phyloP scores from a whole-genome alignment of 225 moss, liverwort and hornwort genomes.

The Pleurozium schreberi region DNA sequence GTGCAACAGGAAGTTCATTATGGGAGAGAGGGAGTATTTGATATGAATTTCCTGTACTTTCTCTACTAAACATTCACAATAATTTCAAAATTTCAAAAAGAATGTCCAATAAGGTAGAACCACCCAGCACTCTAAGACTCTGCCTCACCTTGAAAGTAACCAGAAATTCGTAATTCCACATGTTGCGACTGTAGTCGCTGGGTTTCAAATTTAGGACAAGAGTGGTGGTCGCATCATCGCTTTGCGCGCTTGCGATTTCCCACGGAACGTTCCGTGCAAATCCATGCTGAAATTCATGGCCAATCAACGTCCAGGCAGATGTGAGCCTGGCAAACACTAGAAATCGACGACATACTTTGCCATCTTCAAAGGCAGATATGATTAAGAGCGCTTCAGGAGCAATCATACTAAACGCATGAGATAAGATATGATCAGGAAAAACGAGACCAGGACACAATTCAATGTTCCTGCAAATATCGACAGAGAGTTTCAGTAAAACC shows the following conservation, averaged over 20 bases:
- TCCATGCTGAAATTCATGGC: conserved; percentile 62
- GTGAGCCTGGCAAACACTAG: neutral
- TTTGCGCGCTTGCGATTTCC: conserved; percentile 57
- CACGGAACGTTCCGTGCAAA: conserved; percentile 93
- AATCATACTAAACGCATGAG: neutral
- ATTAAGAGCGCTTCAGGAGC: neutral
- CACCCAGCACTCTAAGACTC: neutral
- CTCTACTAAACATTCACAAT: neutral
- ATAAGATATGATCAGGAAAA: neutral
- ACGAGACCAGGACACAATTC: neutral
- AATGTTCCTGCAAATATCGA: neutral
- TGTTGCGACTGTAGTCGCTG: conserved; percentile 74
- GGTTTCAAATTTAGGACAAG: conserved; percentile 73
- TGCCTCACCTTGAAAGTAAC: conserved; percentile 53
- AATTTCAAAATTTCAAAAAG: neutral
- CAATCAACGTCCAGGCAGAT: neutral
- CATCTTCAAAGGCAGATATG: neutral
- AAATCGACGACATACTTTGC: neutral
- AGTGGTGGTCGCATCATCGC: conserved; percentile 48
- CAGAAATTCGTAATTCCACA: conserved; percentile 77
- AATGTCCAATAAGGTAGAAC: too few relatives aligned
- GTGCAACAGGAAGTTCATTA: too few relatives aligned
- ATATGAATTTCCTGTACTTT: neutral
- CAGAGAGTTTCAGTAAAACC: neutral
- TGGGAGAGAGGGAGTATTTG: too few relatives aligned